Base-by-base conservation (phyloP, 345 rosid genomes). In the Excoecaria cochinchinensis region DNA sequence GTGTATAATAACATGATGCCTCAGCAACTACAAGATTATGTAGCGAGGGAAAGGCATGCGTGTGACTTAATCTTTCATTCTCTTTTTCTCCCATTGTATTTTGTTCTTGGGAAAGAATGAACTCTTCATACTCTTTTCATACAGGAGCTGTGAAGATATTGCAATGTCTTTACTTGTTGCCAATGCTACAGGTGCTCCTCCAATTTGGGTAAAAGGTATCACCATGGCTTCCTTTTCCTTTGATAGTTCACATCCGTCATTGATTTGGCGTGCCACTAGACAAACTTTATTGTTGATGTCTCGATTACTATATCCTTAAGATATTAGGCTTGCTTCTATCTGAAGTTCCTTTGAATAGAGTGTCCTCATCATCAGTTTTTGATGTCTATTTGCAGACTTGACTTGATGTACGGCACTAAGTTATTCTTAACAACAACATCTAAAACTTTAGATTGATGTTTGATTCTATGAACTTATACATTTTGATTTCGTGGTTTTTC, bases 81-180 rank as follows among this genome's bases (percentile, higher is more conserved):
- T 51, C 24, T 52, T 22, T 10, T 12, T 19, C 40, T n/a, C 31
- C 22, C 24, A 1, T 9, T 51, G n/a, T 42, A 47, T 38, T 24
- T 56, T 73, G 8, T 63, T 16, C 67, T 15, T 16, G 47, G 39
- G 38, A 31, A 63, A 47, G 0, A 19, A 67, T 47, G 69, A 25
- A 17, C 68, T 72, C 31, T 57, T 67, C n/a, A 60, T 66, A 46
- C 13, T 63, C 64, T 22, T 61, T 39, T 39, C 14, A 8, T 13
- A 24, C 77, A 81, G 84, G 69, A 64, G 66, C 58, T 81, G 84
- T 74, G 84, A 81, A 74, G 84, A 81, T 44, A 67, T 81, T 21
- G 84, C 81, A n/a, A 81, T 81, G 84, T 77, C 84, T 63, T 55
- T 81, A 13, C 78, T 81, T n/a, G 53, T 81, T 68, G 81, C 81